A percentile compares a stretch with the other conserved stretches of the same genome.
Conservation (phyloP, 371 early-diverging fungal species). For the Gilbertella persicaria region DNA sequence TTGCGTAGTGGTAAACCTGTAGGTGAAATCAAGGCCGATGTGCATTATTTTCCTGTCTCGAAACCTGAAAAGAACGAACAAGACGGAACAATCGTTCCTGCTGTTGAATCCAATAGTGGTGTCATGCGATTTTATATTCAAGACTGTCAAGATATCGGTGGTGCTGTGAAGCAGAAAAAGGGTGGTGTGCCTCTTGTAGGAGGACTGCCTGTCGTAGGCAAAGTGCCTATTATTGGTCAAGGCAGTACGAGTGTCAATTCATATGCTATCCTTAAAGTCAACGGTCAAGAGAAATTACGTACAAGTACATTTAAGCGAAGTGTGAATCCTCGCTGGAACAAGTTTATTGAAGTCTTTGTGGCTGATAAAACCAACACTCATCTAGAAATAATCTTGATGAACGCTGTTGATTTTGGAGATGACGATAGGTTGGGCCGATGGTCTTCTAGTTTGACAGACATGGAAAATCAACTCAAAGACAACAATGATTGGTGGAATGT, state of each 20-base stretch:
- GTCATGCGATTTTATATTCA: conserved; percentile 40
- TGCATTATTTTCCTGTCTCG: conserved; percentile 32
- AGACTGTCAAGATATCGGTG: conserved; percentile 41
- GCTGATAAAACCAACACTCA: conserved; percentile 21
- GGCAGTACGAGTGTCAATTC: conserved; percentile 27
- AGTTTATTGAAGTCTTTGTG: conserved; percentile 34
- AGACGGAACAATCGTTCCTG: conserved; percentile 31
- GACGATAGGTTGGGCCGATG: conserved; percentile 26
- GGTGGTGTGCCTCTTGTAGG: conserved; percentile 23
- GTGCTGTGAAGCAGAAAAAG: conserved; percentile 19
- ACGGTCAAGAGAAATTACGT: conserved; percentile 30
- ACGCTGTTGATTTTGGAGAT: conserved; percentile 29
- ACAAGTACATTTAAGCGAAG: conserved; percentile 38
- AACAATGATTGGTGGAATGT: conserved; percentile 51
- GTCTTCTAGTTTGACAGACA: conserved; percentile 18
- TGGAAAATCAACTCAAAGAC: conserved; percentile 26
- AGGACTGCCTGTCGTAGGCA: conserved; percentile 22
- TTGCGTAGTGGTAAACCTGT: conserved; percentile 28
- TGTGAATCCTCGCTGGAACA: conserved; percentile 46
- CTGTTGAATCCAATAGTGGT: conserved; percentile 38
- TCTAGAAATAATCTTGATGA: conserved; percentile 21
- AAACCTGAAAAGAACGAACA: conserved; percentile 27
- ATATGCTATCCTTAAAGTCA: conserved; percentile 36
- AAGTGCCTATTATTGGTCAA: conserved; percentile 25
- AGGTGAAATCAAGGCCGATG: conserved; percentile 39